phyloP scores from a whole-genome alignment of 169 alveolate genomes.

The Plasmodium gonderi region DNA sequence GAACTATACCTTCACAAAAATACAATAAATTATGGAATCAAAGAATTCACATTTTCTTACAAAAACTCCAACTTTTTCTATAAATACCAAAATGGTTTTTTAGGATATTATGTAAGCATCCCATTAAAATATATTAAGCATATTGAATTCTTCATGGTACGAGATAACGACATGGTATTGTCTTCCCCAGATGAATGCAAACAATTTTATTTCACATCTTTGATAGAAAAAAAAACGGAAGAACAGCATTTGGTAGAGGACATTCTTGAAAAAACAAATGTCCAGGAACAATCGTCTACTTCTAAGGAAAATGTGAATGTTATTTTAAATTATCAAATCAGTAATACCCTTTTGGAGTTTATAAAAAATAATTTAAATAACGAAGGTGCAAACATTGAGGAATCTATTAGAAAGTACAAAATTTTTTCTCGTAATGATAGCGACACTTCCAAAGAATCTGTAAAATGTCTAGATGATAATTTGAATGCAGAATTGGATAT shows the following conservation, averaged over 20 bases:
- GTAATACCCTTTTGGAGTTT: not conserved
- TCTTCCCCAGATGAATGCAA: not conserved
- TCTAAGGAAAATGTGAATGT: not conserved
- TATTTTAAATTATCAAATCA: not conserved
- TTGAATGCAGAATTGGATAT: not conserved
- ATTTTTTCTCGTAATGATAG: not conserved
- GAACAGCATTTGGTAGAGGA: not conserved
- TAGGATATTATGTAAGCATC: slow-evolving; percentile 40
- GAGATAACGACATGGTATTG: not conserved
- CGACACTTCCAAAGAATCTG: not conserved
- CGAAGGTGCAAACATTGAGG: not conserved
- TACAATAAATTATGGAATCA: slow-evolving; percentile 19
- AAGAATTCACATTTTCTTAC: slow-evolving; percentile 47
- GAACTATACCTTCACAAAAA: slow-evolving; percentile 41
- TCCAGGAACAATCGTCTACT: not conserved
- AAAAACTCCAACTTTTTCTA: slow-evolving; percentile 38
- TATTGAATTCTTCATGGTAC: slow-evolving; percentile 26
- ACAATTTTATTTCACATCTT: slow-evolving; percentile 15
- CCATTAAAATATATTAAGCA: slow-evolving; percentile 33
- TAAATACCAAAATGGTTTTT: slow-evolving; percentile 27
- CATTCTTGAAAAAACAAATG: not conserved
- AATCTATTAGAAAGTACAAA: slow-evolving; percentile 11
- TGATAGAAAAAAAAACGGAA: slow-evolving; percentile 11
- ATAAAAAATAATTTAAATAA: slow-evolving; percentile 31
- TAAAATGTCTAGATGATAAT: not conserved